Conservation (phyloP, 2,329 filamentous ascomycete genomes). For the Fusarium newnesense region DNA sequence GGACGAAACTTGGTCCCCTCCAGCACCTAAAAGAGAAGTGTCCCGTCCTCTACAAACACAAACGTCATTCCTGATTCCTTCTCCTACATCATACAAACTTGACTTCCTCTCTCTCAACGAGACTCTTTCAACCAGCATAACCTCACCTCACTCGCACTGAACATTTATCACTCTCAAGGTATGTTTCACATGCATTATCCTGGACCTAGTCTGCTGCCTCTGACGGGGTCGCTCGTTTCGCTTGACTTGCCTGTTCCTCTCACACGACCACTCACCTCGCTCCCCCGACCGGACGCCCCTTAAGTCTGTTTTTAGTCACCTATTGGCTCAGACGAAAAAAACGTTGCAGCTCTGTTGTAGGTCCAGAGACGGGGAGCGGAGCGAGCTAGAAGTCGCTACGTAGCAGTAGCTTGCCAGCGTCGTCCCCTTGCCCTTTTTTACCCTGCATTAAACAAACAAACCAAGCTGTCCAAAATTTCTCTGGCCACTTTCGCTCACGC, state of each 20-base stretch:
- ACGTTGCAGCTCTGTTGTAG: conserved; percentile 20
- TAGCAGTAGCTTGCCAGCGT: conserved; percentile 24
- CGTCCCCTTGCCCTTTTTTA: conserved; percentile 31
- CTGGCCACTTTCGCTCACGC: conserved; percentile 44
- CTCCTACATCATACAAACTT: conserved; percentile 13
- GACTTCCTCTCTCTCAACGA: background rate
- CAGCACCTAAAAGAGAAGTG: conserved; percentile 27
- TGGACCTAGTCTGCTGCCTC: conserved; percentile 21
- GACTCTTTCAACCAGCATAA: conserved; percentile 3
- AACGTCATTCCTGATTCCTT: conserved; percentile 34
- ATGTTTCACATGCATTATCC: conserved; percentile 26
- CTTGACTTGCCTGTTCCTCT: conserved; percentile 41
- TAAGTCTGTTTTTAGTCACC: conserved; percentile 30
- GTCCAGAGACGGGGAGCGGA: conserved; percentile 28
- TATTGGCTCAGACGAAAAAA: conserved; percentile 17
- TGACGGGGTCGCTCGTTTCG: conserved; percentile 38
- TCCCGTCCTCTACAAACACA: conserved; percentile 24
- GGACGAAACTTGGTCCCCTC: conserved; percentile 31
- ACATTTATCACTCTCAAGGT: conserved; percentile 28
- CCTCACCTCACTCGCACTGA: background rate
- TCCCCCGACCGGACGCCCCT: conserved; percentile 34
- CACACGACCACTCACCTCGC: conserved; percentile 32
- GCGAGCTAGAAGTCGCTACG: conserved; percentile 35
- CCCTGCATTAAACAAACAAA: conserved; percentile 26
- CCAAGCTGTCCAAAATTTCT: conserved; percentile 34